Conservation (phyloP, 345 rosid genomes). For the Eutrema heterophyllum region DNA sequence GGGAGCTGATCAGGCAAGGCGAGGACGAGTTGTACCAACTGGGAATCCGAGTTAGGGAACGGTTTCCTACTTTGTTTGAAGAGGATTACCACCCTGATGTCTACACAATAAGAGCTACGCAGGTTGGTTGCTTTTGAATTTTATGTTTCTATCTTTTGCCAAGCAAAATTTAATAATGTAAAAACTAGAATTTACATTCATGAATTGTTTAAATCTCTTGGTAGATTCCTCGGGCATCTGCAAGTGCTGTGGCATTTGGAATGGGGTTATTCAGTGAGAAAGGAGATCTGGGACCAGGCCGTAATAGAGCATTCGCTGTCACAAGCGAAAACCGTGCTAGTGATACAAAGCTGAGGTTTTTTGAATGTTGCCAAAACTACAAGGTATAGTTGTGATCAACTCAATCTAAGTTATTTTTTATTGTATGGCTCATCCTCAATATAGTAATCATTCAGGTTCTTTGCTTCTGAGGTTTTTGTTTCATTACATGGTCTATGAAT, state of each 20-base stretch:
- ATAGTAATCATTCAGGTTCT: neutral
- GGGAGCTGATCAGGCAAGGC: conserved; percentile 67
- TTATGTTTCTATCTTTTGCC: neutral
- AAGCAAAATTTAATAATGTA: neutral
- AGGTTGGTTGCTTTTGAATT: conserved; percentile 37
- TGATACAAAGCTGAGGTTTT: conserved; percentile 71
- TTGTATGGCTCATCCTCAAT: neutral
- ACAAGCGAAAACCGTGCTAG: conserved; percentile 91
- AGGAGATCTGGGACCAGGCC: conserved; percentile 80
- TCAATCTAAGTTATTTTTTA: neutral
- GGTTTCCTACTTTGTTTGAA: conserved; percentile 63
- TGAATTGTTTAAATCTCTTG: conserved; percentile 4
- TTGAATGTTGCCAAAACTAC: conserved; percentile 81
- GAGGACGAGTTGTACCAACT: conserved; percentile 79
- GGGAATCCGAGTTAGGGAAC: conserved; percentile 67
- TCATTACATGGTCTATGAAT: conserved; percentile 5
- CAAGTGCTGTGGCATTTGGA: conserved; percentile 98
- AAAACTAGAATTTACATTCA: neutral
- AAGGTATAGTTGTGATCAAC: conserved; percentile 46
- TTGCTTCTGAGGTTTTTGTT: conserved; percentile 1
- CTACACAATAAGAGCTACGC: conserved; percentile 72
- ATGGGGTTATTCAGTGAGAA: conserved; percentile 81
- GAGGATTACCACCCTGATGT: conserved; percentile 89
- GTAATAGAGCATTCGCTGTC: conserved; percentile 80
- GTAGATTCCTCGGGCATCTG: conserved; percentile 91